Evolutionary conservation across 1,284 basidiomycete species (phyloP), one percentile per base, ranked within the genome.

Genomic region (Rhizoctonia solani): DNA sequence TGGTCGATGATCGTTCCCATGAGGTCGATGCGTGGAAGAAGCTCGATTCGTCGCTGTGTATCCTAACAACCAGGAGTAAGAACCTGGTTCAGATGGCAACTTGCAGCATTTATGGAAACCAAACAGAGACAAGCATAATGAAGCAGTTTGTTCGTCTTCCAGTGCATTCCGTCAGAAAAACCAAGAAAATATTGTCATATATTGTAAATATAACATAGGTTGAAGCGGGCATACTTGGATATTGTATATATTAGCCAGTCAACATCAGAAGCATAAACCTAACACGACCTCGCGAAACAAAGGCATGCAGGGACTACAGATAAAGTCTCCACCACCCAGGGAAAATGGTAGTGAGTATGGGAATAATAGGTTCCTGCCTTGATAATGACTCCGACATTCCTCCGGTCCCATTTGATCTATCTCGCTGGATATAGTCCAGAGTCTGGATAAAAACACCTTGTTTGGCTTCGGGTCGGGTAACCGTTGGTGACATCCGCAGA

Each of bases 271-370:
- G 11, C 32, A 44, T 39, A 16, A 44, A 44, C 37, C 16, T 19
- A 46, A 47, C 41, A 32, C n/a, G n/a, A n/a, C n/a, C n/a, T n/a
- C n/a, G n/a, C n/a, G 21, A 27, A 6, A 47, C 8, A 30, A 46
- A 14, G 11, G 14, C 29, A 4, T 29, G 29, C 27, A 32, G 13
- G 30, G 11, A 50, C 32, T 34, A 61, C 44, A 61, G 37, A 39
- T 50, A 61, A 29, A 61, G 32, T 25, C 46, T 61, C 58, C 58
- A 61, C 58, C 58, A 61, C n/a, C 44, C 29, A 50, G 58, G 58
- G 46, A 61, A 61, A 14, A 46, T 34, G 34, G 11, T 61, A 14
- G 58, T 41, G 19, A 61, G 16, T 30, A 50, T 61, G 58, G 58
- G 25, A 61, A 61, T 19, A 50, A 11, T n/a, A 21, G 21, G 29